Base-by-base conservation (phyloP, 2,329 filamentous ascomycete species). In the Aspergillus pseudoglaucus region DNA sequence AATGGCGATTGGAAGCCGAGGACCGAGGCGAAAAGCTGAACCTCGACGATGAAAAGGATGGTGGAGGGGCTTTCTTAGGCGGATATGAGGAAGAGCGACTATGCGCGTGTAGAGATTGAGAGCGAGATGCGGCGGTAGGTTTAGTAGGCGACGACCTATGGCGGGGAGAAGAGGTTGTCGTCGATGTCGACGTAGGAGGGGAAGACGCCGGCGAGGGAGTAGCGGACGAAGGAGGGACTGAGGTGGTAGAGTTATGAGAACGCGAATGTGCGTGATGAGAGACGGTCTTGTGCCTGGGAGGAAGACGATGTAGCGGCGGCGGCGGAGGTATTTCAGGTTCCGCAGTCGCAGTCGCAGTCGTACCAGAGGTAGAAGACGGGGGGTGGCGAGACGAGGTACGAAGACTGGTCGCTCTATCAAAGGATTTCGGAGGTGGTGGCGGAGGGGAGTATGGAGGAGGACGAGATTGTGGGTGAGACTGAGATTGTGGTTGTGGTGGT, bases 11-110 rank as follows among this genome's bases (percentile, higher is more conserved):
- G 45, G 56, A 59, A 42, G 61, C 20, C 12, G 40, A 42, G 12
- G 20, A 25, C 10, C 14, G 23, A 20, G 40, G 23, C 12, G 40
- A 68, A 65, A 54, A 69, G 66, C 51, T 63, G 65, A 57, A 55
- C 59, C 53, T 57, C 57, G 57, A 53, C 43, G 59, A 53, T 44
- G 47, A 56, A 38, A 64, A 60, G 20, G 58, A 47, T 17, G 58
- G 61, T 15, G 53, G 44, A 37, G 55, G 50, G n/a, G 58, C 49
- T 43, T 58, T 59, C 1, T 22, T 14, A 12, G 40, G 22, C 22
- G 40, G 23, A 41, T 53, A 47, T 47, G 53, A 20, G 20, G 20
- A 27, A 25, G 40, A 27, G 10, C 33, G 33, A 17, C 33, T 37
- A 37, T 37, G 33, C n/a, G 33, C 15, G 33, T 37, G 33, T 17